Evolutionary conservation across 2,329 filamentous ascomycete species (phyloP).

Genomic region (Zymoseptoria tritici): DNA sequence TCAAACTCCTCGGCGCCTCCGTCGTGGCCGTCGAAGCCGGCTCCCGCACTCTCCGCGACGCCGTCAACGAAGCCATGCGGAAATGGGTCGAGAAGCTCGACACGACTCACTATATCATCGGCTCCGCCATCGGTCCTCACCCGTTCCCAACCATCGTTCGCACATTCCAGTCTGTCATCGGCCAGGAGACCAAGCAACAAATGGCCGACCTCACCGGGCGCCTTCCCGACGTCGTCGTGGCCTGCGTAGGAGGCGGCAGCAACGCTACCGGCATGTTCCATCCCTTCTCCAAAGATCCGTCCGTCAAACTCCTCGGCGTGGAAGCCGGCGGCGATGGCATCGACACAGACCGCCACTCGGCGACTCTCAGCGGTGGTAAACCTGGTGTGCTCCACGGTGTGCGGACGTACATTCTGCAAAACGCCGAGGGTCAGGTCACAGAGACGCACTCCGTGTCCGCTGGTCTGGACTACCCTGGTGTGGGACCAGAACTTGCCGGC

Average conservation of each 20-base stretch:
- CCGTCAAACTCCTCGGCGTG: slow-evolving; percentile 83
- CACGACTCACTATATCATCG: slow-evolving; percentile 96
- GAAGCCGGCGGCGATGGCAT: slow-evolving; percentile 92
- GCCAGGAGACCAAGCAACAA: slow-evolving; percentile 86
- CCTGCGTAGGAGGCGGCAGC: slow-evolving; percentile 89
- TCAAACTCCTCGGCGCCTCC: slow-evolving; percentile 88
- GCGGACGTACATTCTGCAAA: slow-evolving; percentile 89
- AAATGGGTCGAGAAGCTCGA: slow-evolving; percentile 90
- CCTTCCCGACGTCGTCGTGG: slow-evolving; percentile 90
- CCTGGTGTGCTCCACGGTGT: slow-evolving; percentile 96
- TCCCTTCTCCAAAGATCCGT: slow-evolving; percentile 78
- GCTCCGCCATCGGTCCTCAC: slow-evolving; percentile 93
- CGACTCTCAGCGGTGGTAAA: slow-evolving; percentile 75
- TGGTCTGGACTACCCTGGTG: slow-evolving; percentile 92
- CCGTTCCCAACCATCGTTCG: slow-evolving; percentile 96
- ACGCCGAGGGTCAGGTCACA: slow-evolving; percentile 83
- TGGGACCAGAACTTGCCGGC: slow-evolving; percentile 80
- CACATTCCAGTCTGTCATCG: slow-evolving; percentile 96
- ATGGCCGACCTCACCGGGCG: slow-evolving; percentile 78
- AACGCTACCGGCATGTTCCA: slow-evolving; percentile 99
- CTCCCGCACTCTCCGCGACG: slow-evolving; percentile 54
- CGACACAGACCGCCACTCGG: slow-evolving; percentile 76
- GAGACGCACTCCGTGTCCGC: slow-evolving; percentile 97
- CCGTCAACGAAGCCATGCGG: slow-evolving; percentile 91
- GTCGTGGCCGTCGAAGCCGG: slow-evolving; percentile 92